Conservation (phyloP, 23 red algal genomes). For the Cyanidioschyzon merolae region DNA sequence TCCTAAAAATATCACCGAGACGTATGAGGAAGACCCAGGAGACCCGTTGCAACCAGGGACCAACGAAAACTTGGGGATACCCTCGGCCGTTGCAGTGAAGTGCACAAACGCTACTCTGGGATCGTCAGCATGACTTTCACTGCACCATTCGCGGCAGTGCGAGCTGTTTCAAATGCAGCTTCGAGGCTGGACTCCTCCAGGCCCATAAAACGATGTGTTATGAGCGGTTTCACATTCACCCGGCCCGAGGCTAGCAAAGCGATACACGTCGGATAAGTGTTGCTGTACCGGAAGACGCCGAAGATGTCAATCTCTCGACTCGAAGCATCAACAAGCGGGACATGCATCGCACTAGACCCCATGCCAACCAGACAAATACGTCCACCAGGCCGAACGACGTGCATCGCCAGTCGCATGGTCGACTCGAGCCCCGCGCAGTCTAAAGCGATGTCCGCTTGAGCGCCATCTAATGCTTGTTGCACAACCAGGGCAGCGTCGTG, state of each 20-base stretch:
- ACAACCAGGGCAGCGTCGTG: slow-evolving; percentile 32
- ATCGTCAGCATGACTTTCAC: slow-evolving; percentile 64
- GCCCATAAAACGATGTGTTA: slow-evolving; percentile 66
- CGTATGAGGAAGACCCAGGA: no score
- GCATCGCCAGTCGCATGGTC: slow-evolving; percentile 33
- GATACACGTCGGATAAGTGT: slow-evolving; percentile 51
- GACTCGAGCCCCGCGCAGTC: slow-evolving; percentile 56
- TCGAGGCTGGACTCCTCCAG: slow-evolving; percentile 22
- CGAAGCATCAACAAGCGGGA: slow-evolving; percentile 52
- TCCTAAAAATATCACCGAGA: no score
- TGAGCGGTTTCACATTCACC: slow-evolving; percentile 34
- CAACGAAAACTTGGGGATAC: no score
- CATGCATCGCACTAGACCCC: slow-evolving; percentile 31
- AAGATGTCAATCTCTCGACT: slow-evolving; percentile 50
- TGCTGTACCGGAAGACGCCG: slow-evolving; percentile 66
- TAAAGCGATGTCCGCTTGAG: slow-evolving; percentile 7
- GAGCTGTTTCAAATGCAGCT: slow-evolving; percentile 45
- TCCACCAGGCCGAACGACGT: slow-evolving; percentile 38
- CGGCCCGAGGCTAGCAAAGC: slow-evolving; percentile 34
- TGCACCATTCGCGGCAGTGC: slow-evolving; percentile 28
- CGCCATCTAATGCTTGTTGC: slow-evolving; percentile 7
- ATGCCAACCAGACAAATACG: slow-evolving; percentile 58
- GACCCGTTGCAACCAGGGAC: no score
- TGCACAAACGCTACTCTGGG: background rate
- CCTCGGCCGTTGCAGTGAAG: no score